Conservation (phyloP, 2,329 filamentous ascomycete genomes). For the Colletotrichum musicola region DNA sequence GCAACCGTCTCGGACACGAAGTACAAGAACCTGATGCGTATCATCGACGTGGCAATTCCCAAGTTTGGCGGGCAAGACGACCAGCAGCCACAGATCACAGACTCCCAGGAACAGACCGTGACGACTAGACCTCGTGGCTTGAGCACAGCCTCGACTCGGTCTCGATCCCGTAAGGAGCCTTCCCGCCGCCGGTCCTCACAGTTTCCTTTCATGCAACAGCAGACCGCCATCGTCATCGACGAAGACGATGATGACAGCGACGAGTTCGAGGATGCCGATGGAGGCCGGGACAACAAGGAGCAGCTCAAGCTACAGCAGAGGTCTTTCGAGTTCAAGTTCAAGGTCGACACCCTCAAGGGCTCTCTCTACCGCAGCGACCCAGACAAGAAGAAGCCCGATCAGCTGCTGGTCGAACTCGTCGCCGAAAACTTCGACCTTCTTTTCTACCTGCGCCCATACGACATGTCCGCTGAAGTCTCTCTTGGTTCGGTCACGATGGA, state of each 20-base stretch:
- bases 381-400: conserved; percentile 79
- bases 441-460: conserved; percentile 88
- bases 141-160: conserved; percentile 61
- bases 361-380: conserved; percentile 91
- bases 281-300: conserved; percentile 63
- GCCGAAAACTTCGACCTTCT: conserved; percentile 90
- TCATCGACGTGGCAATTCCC: conserved; percentile 95
- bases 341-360: conserved; percentile 92
- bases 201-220: conserved; percentile 78
- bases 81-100: conserved; percentile 33
- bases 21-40: conserved; percentile 96
- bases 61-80: conserved; percentile 72
- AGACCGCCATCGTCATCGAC: conserved; percentile 84
- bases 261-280: conserved; percentile 75
- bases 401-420: conserved; percentile 89
- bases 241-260: conserved; percentile 78
- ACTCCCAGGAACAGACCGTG: conserved; percentile 43
- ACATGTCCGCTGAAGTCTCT: conserved; percentile 93
- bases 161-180: conserved; percentile 59
- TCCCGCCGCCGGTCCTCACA: conserved; percentile 75
- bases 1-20: conserved; percentile 93
- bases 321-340: conserved; percentile 97
- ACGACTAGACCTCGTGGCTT: conserved; percentile 57
- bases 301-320: conserved; percentile 84
- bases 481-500: conserved; percentile 90